Evolutionary conservation across 371 early-diverging fungal species (phyloP), one percentile per base, ranked within the genome.

Genomic region (Mucor saturninus): DNA sequence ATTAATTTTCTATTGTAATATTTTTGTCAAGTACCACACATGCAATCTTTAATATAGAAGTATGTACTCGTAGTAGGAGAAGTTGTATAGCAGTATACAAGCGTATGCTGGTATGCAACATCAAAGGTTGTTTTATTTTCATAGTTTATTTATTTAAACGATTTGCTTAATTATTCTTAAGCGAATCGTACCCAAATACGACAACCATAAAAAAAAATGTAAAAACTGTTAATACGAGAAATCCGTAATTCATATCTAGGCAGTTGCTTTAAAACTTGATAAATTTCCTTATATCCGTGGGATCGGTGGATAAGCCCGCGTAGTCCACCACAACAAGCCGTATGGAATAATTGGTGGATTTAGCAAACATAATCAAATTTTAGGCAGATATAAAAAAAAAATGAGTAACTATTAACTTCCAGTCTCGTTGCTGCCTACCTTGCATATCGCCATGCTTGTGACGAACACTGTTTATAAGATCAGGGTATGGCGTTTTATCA

Each of bases 271-370:
- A 38, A 55, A 39, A 55, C 55, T 38, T 55, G 55, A 55, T 40
- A 55, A 55, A 55, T 55, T 55, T 45, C 39, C 55, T 38, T 55
- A 55, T 40, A 55, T 39, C 40, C 55, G 39, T 55, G 40, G 35
- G 35, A 35, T 35, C 35, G 5, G 35, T 35, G 35, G 35, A 35
- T 35, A 35, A 35, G 35, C 35, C 55, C 37, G 55, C 26, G 55
- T 55, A 55, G 55, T 55, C 55, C 42, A 55, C 21, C 55, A 55
- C 55, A 55, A 55, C 55, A 55, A 55, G 55, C 42, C 55, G 55
- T 55, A 55, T 40, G 55, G 55, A 55, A 55, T 39, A 55, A 26
- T 55, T 55, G 55, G 55, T 55, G 37, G 55, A 55, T 55, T 55
- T 55, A 38, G 55, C 55, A 55, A 55, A 55, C 39, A 55, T 55